Evolutionary conservation across 495 filamentous ascomycete species (phyloP), one percentile per base, ranked within the genome.

Genomic region (Rusavskia elegans): DNA sequence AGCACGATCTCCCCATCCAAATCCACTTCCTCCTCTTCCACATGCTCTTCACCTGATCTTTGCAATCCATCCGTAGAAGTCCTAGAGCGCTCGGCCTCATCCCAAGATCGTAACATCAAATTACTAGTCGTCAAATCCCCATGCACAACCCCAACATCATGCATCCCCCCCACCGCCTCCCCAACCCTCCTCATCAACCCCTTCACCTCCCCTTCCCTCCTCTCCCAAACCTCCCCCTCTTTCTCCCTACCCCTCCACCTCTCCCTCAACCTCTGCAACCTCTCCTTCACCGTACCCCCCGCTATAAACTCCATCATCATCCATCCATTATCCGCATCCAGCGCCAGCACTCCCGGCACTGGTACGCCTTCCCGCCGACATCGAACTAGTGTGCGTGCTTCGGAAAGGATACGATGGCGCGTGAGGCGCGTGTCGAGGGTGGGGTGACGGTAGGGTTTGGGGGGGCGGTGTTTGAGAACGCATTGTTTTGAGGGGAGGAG

Each of bases 91-190:
- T 6, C 8, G 19, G 5, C 39, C 20, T 42, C 39, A 2, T 14
- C 8, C 6, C n/a, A 1, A 4, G 39, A 19, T 20, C 82, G 64
- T 45, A 99, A 64, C 80, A 99, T 96, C 66, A 99, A 70, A 69
- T 98, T 98, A 68, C 89, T 96, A 53, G 90, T 98, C 53, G 93
- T 98, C 70, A 98, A 68, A 69, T 98, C 92, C 42, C 92, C 92
- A 71, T 98, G 92, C 46, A 93, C 78, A 41, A 96, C 80, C 16
- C 92, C 90, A 19, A 77, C 74, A 48, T 71, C 74, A 70, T 98
- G 92, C 68, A 98, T 68, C 40, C 62, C 72, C n/a, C 87, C 92
- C 17, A 97, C 78, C 6, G 79, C 80, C 14, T 61, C 53, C 0
- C 89, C 92, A 53, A 96, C 80, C 63, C 75, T 72, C 50, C 68